phyloP scores from a whole-genome alignment of 2,329 filamentous ascomycete genomes.

The Zymoseptoria pseudotritici region DNA sequence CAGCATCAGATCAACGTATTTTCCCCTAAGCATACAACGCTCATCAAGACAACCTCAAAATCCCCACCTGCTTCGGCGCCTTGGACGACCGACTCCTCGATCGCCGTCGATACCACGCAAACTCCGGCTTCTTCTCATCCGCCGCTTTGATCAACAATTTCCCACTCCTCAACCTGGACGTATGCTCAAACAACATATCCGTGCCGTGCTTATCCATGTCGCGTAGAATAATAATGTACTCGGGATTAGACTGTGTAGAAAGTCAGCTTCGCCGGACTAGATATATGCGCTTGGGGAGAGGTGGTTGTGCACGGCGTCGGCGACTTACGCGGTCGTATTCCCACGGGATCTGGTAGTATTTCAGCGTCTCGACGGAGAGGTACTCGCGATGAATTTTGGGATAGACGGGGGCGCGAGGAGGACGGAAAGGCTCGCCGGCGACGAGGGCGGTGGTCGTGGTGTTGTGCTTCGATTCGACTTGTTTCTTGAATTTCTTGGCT shows the following conservation, averaged over 20 bases:
- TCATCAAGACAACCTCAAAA: slow-evolving; percentile 12
- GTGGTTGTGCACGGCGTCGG: background rate
- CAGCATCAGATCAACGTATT: background rate
- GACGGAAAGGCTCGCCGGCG: slow-evolving; percentile 3
- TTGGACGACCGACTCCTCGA: slow-evolving; percentile 22
- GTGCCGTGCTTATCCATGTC: slow-evolving; percentile 44
- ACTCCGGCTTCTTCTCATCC: slow-evolving; percentile 35
- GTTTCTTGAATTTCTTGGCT: slow-evolving; percentile 28
- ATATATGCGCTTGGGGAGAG: background rate
- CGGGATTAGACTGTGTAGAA: slow-evolving; percentile 32
- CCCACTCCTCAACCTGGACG: slow-evolving; percentile 36
- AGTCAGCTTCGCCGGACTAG: slow-evolving; percentile 3
- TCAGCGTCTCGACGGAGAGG: slow-evolving; percentile 40
- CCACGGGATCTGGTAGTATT: slow-evolving; percentile 43
- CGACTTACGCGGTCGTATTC: slow-evolving; percentile 42
- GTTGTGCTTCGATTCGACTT: slow-evolving; percentile 14
- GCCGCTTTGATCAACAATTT: slow-evolving; percentile 38
- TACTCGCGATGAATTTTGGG: slow-evolving; percentile 42
- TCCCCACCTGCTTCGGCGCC: slow-evolving; percentile 15
- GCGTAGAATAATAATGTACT: slow-evolving; percentile 44
- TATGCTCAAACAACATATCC: slow-evolving; percentile 45
- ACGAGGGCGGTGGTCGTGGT: slow-evolving; percentile 13
- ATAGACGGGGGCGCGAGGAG: slow-evolving; percentile 33
- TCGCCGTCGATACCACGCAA: slow-evolving; percentile 38
- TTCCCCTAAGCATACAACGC: no score